Conservation (phyloP, 1,139 yeast species). For the Hansenula sp. region DNA sequence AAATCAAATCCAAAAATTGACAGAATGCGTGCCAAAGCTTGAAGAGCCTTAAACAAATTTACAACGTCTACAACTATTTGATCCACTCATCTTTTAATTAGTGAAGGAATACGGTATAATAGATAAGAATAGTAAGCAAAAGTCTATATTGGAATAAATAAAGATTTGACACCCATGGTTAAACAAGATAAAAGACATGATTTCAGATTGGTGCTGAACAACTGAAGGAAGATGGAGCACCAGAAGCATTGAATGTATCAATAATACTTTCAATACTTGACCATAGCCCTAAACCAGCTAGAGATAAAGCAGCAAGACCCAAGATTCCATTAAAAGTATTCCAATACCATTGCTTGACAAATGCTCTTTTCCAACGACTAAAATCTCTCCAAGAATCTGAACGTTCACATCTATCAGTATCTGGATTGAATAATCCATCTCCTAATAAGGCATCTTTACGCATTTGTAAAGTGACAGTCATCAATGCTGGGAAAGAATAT, state of each 20-base stretch:
- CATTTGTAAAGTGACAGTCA: constrained; percentile 31
- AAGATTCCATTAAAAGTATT: constrained; percentile 27
- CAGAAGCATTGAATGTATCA: constrained; percentile 15
- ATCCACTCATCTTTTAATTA: too few relatives aligned
- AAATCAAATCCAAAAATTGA: too few relatives aligned
- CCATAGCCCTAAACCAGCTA: constrained; percentile 34
- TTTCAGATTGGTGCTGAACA: constrained; percentile 22
- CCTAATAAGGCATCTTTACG: constrained; percentile 31
- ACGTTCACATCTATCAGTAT: constrained; percentile 25
- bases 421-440: constrained; percentile 29
- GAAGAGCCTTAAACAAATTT: too few relatives aligned
- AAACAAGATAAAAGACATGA: too few relatives aligned
- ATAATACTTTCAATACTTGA: constrained; percentile 26
- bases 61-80: too few relatives aligned
- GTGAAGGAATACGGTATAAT: too few relatives aligned
- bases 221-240: constrained; percentile 23
- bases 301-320: constrained; percentile 33
- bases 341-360: constrained; percentile 22
- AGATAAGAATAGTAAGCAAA: too few relatives aligned
- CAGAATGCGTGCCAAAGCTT: too few relatives aligned
- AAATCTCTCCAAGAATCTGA: constrained; percentile 29
- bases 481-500: constrained; percentile 40
- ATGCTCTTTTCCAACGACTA: constrained; percentile 30
- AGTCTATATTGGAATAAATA: too few relatives aligned
- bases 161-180: too few relatives aligned